A percentile compares a stretch with the other conserved stretches of the same genome.
Evolutionary conservation across 177 flowering plant species (phyloP).

Genomic region (Vitis hybrid): DNA sequence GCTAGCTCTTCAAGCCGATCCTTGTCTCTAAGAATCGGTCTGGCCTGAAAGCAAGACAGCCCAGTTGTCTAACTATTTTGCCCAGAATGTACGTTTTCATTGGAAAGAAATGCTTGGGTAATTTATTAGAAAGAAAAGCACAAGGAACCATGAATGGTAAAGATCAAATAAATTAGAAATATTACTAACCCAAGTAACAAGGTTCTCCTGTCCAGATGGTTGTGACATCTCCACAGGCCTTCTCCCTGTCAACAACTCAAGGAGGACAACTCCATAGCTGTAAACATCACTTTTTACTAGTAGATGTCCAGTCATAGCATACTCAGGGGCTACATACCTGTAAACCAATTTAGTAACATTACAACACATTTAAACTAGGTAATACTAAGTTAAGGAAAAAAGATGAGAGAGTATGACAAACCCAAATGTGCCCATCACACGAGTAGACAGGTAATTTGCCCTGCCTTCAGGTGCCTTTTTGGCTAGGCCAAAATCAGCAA

Average conservation of each 20-base stretch:
- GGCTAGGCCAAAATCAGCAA: slow-evolving; percentile 98
- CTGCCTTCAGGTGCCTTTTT: slow-evolving; percentile 97
- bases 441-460: slow-evolving; percentile 78
- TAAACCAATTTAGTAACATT: slow-evolving; percentile 16
- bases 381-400: not conserved
- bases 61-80: not conserved
- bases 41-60: slow-evolving; percentile 58
- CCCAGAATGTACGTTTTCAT: no score
- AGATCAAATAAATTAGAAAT: not conserved
- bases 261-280: slow-evolving; percentile 97
- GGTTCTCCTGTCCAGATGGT: slow-evolving; percentile 94
- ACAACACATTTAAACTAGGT: no score
- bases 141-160: not conserved
- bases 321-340: slow-evolving; percentile 99
- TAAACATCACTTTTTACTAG: slow-evolving; percentile 98
- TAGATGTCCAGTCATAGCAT: slow-evolving; percentile 99
- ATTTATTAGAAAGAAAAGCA: not conserved
- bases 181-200: slow-evolving; percentile 90
- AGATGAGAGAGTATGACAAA: slow-evolving; percentile 27
- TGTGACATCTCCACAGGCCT: slow-evolving; percentile 98
- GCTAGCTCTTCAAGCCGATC: slow-evolving; percentile 88
- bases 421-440: slow-evolving; percentile 99
- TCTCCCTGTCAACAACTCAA: slow-evolving; percentile 92
- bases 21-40: slow-evolving; percentile 88
- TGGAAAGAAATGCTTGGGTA: no score